These are phyloP conservation scores for Metschnikowia santaceciliae DNA, from an alignment of 805 yeast genomes.

Conservation along the genomic window DNA sequence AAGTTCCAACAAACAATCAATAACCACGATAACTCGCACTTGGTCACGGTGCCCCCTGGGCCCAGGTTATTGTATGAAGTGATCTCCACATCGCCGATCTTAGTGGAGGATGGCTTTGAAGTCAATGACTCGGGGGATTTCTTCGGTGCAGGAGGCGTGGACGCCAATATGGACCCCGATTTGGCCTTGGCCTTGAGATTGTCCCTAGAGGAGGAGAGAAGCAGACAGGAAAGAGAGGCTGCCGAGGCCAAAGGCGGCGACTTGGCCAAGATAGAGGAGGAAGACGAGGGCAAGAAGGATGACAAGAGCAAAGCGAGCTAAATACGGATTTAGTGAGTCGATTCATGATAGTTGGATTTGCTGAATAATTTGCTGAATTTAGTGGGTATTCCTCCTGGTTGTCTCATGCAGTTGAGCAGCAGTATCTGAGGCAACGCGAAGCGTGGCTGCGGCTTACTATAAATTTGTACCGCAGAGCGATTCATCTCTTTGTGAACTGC, in stretches of 20 bases:
- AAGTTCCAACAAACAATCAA: slow-evolving; percentile 72
- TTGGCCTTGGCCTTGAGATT: slow-evolving; percentile 91
- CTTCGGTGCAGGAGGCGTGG: slow-evolving; percentile 46
- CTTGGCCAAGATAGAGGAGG: slow-evolving; percentile 32
- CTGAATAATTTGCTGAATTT: background rate
- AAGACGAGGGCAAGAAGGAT: slow-evolving; percentile 19
- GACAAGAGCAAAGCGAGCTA: slow-evolving; percentile 4
- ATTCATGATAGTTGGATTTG: background rate
- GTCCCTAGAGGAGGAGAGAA: slow-evolving; percentile 91
- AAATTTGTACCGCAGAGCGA: background rate
- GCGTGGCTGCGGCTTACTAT: background rate
- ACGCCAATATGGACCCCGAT: slow-evolving; percentile 94
- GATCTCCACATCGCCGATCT: slow-evolving; percentile 70
- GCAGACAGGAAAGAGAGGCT: slow-evolving; percentile 79
- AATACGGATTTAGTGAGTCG: too few relatives aligned
- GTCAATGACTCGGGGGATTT: slow-evolving; percentile 37
- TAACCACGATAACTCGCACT: slow-evolving; percentile 72
- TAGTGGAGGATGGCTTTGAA: slow-evolving; percentile 59
- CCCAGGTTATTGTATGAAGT: slow-evolving; percentile 80
- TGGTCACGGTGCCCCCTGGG: slow-evolving; percentile 85
- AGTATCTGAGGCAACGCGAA: background rate
- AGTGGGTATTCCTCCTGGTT: background rate
- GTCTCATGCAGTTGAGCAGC: background rate
- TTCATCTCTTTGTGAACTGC: background rate
- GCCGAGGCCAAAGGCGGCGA: slow-evolving; percentile 25